Base-by-base conservation (phyloP, 305 asterid genomes). In the Fraxinus paxiana region DNA sequence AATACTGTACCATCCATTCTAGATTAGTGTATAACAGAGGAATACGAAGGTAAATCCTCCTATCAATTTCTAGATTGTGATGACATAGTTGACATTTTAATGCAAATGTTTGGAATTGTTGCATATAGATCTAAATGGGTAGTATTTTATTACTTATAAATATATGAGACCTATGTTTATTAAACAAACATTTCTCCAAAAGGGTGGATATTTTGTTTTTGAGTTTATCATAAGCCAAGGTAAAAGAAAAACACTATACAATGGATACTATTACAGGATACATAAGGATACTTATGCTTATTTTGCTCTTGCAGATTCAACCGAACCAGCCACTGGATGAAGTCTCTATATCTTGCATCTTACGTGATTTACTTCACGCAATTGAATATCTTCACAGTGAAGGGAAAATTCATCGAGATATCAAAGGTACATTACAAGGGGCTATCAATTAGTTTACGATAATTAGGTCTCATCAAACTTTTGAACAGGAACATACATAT, bases 371-470 rank as follows among this genome's bases (percentile, higher is more conserved):
- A 87, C 97, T 94, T 80, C 96, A 93, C 76, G 98, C 98, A 48
- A 61, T 94, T 63, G 98, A 94, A 81, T 94, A 94, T 85, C 98
- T 94, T 83, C 98, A 94, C 89, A 89, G 72, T 17, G 98, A 94
- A 90, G 98, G 98, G 76, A 94, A 94, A 88, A 94, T 94, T 84
- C 98, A 94, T 81, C 91, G 98, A 82, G 98, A 94, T 89, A 93
- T 94, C 83, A 94, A 94, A 93, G 97, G 98, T 94, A 87, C 78
- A 33, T 72, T 80, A 22, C 82, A 35, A 48, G 73, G 43, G 81
- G 38, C 24, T 20, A 76, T 81, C 76, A 77, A 74, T 82, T 73
- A 9, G 34, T 79, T 76, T 77, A 41, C 18, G 31, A 69, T 76
- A 56, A 81, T 79, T 56, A 28, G 17, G 13, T 54, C 18, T 12